Evolutionary conservation across 768 basidiomycete species (phyloP).

Genomic region (Vishniacozyma victoriae): DNA sequence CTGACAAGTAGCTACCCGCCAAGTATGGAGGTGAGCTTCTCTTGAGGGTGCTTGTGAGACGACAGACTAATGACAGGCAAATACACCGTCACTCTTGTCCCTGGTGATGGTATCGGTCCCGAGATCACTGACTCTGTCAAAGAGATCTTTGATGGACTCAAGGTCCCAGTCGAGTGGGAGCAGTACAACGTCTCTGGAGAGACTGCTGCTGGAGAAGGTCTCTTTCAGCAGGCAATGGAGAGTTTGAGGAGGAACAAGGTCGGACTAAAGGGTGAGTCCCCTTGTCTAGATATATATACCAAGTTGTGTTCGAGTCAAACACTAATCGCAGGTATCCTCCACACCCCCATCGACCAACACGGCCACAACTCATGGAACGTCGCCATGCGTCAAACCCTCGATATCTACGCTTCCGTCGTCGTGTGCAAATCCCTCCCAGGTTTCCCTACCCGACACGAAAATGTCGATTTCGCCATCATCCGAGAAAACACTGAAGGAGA

Average conservation of each 20-base stretch:
- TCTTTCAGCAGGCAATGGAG: slow-evolving; percentile 98
- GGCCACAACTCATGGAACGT: slow-evolving; percentile 99
- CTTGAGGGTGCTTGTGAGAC: background rate
- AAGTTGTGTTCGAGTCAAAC: background rate
- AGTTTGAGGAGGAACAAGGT: slow-evolving; percentile 95
- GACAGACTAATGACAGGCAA: slow-evolving; percentile 20
- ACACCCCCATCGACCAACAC: slow-evolving; percentile 91
- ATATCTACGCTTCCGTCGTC: slow-evolving; percentile 97
- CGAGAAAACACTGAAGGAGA: slow-evolving; percentile 99
- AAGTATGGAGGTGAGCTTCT: slow-evolving; percentile 44
- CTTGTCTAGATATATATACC: background rate
- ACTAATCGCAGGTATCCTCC: slow-evolving; percentile 74
- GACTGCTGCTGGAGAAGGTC: slow-evolving; percentile 84
- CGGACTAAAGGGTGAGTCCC: slow-evolving; percentile 79
- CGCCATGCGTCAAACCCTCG: slow-evolving; percentile 96
- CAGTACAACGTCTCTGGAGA: slow-evolving; percentile 96
- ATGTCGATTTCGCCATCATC: slow-evolving; percentile 98
- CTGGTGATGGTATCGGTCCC: slow-evolving; percentile 93
- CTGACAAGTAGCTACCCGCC: slow-evolving; percentile 35
- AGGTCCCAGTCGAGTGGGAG: slow-evolving; percentile 98
- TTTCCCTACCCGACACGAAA: slow-evolving; percentile 87
- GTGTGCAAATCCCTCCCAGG: slow-evolving; percentile 97
- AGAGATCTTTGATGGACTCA: slow-evolving; percentile 94
- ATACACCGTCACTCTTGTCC: slow-evolving; percentile 77
- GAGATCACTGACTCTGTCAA: slow-evolving; percentile 98